phyloP scores from a whole-genome alignment of 495 filamentous ascomycete species.

The Peziza echinospora region DNA sequence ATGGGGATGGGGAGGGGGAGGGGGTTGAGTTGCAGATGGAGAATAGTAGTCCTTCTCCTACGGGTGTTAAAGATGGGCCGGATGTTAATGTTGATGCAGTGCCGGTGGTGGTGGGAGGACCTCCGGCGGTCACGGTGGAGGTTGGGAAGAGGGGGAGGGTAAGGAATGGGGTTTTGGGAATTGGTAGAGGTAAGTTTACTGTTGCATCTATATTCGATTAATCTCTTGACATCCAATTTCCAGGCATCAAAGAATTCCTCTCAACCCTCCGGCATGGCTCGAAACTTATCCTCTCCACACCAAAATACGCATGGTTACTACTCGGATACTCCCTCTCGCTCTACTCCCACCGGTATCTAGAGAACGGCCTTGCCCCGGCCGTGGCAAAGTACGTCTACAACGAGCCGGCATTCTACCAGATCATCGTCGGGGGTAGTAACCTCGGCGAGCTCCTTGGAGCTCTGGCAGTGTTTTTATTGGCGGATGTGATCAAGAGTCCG shows the following conservation, averaged over 20 bases:
- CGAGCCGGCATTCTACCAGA: slow-evolving; percentile 25
- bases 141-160: not conserved
- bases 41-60: no score
- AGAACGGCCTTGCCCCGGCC: slow-evolving; percentile 24
- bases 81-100: no score
- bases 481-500: slow-evolving; percentile 23
- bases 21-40: no score
- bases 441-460: slow-evolving; percentile 26
- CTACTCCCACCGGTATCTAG: slow-evolving; percentile 27
- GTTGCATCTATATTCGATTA: no score
- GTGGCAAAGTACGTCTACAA: slow-evolving; percentile 24
- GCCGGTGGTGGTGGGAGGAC: no score
- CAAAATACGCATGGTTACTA: slow-evolving; percentile 27
- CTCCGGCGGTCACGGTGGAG: no score
- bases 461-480: slow-evolving; percentile 24
- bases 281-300: slow-evolving; percentile 23
- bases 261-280: slow-evolving; percentile 23
- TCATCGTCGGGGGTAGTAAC: slow-evolving; percentile 27
- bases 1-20: not conserved
- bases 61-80: no score
- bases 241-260: slow-evolving; percentile 20
- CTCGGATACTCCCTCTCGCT: slow-evolving; percentile 25
- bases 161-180: not conserved
- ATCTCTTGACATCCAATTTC: no score
- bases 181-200: slow-evolving; percentile 11